Evolutionary conservation across 108 stramenopile genomes (phyloP), one percentile per base, ranked within the genome.

Genomic region (Aurantiochytrium sp.): DNA sequence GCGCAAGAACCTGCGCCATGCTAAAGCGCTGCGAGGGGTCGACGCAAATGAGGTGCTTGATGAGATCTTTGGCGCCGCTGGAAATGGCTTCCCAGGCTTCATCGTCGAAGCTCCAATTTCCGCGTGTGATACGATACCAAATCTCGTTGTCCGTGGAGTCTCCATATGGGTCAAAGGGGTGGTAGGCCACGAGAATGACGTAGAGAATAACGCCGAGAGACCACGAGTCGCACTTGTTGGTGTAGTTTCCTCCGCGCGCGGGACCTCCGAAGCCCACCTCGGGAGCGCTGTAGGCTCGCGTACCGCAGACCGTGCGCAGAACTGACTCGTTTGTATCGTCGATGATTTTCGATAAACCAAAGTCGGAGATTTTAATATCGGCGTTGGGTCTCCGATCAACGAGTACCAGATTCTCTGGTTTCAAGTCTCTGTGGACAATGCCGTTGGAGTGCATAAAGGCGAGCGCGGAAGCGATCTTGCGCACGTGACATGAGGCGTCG

Each of bases 401-500:
- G 29, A 96, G 69, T 55, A 96, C 91, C 25, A 96, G 89, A 90
- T 96, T 96, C 87, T 96, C 96, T 3, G 96, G 94, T 88, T 97
- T 96, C 44, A 97, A 90, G 88, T 97, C 97, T 42, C 97, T 88
- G 90, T 97, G 97, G 58, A 96, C 93, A 58, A 97, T 94, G 5
- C 94, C 93, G 42, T 90, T 93, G 5, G 91, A 49, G 87, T 97
- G 97, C 95, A 96, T 92, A 73, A 96, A 94, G 16, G 90, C 64
- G 45, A 97, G 87, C 4, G 95, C 95, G 64, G 93, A 73, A 12
- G 95, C 91, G 45, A 96, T 88, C 89, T 95, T 93, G 29, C 91
- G 90, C 59, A 96, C 90, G 45, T 95, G 93, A 64, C 90, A 90
- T 43, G 90, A 90, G 73, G 93, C 93, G n/a, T 91, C 89, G 21